Evolutionary conservation across 2,329 filamentous ascomycete species (phyloP), one percentile per base, ranked within the genome.

Genomic region (Monosporascus sp.): DNA sequence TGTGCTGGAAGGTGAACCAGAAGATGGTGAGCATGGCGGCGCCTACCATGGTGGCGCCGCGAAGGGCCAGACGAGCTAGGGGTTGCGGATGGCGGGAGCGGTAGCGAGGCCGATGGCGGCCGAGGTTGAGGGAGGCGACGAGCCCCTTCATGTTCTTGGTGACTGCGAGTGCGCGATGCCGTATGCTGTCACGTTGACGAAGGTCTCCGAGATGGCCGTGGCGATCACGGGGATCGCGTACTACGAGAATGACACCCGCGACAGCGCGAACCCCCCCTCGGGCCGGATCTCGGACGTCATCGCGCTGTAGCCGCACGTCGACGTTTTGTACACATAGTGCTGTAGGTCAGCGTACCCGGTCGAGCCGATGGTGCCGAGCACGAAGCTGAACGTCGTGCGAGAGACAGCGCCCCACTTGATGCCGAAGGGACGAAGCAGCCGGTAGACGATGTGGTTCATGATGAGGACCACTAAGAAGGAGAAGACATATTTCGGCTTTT

Each of bases 81-180:
- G 77, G 51, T 80, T 77, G 45, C 62, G 64, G 41, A 77, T 74
- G 1, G 66, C 74, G 0, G 74, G 71, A 8, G 72, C 63, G n/a
- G 75, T 54, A 22, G 74, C 71, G 51, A 77, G 83, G n/a, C 85
- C 86, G 49, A 91, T 72, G 37, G 87, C 87, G 31, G 84, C 77
- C 1, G 84, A 83, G 77, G 65, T 85, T 85, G 62, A 90, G 75
- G 20, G 82, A 81, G 69, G 81, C 78, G 62, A 92, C 86, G n/a
- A 91, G 77, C 1, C 85, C 88, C 59, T 87, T 85, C 88, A 92
- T 92, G 74, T 90, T 90, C 64, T 80, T 82, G 25, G 88, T 0
- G 87, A 87, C 71, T 90, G 89, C 67, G 85, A 86, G 74, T 85
- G 91, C 36, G 88, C 88, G 58, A 89, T 90, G 67, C 90, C 88